Evolutionary conservation across 805 yeast species (phyloP).

Genomic region (Pichia pseudocactophila): DNA sequence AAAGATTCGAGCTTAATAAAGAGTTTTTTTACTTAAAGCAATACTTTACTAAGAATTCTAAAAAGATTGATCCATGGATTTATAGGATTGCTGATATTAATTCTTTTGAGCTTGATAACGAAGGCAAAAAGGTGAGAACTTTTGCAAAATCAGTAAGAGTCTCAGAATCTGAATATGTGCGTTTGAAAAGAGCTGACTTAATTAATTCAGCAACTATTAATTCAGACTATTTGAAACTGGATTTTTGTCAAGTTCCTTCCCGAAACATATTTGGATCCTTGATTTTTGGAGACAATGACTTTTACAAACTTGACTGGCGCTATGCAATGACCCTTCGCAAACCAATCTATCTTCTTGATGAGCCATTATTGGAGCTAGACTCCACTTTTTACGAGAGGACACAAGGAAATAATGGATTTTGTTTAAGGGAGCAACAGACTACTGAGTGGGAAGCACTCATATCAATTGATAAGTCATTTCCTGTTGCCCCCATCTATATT

Average conservation of each 20-base stretch:
- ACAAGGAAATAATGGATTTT: too few species aligned
- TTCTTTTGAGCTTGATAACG: not conserved
- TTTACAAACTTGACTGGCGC: conserved; percentile 38
- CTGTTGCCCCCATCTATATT: conserved; percentile 3
- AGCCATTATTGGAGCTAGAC: conserved; percentile 22
- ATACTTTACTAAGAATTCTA: conserved; percentile 3
- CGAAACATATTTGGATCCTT: conserved; percentile 22
- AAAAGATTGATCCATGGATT: not conserved
- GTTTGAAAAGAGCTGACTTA: not conserved
- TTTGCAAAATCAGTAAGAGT: not conserved
- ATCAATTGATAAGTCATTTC: conserved; percentile 1
- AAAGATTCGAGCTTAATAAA: conserved; percentile 8
- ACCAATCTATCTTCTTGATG: conserved; percentile 30
- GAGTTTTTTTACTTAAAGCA: conserved; percentile 13
- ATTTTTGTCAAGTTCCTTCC: conserved; percentile 9
- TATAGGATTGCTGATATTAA: not conserved
- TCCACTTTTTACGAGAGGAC: conserved; percentile 21
- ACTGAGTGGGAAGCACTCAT: conserved; percentile 11
- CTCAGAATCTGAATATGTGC: not conserved
- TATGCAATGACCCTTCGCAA: conserved; percentile 33
- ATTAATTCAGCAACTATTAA: not conserved
- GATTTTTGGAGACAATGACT: conserved; percentile 29
- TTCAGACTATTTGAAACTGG: conserved; percentile 17
- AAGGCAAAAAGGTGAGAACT: not conserved
- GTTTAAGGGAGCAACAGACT: conserved; percentile 1